Percentiles rank a stretch among this genome's conserved stretches.
These are phyloP conservation scores for Cryptococcus sp. DNA, from an alignment of 1,284 basidiomycete genomes.

Conservation along the genomic window DNA sequence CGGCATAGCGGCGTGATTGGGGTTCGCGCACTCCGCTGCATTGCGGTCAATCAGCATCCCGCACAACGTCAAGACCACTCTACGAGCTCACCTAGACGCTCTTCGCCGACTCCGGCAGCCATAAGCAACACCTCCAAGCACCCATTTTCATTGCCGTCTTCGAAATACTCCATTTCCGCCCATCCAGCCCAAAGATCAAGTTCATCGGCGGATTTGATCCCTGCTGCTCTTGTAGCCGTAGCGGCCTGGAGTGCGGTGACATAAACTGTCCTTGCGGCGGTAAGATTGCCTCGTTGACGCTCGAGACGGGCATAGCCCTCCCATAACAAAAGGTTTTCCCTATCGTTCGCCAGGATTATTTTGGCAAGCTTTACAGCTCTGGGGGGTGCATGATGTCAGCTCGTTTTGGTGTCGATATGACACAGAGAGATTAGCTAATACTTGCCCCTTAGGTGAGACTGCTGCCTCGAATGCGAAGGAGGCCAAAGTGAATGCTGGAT, in stretches of 20 bases:
- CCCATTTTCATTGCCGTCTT: slow-evolving; percentile 23
- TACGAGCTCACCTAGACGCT: slow-evolving; percentile 12
- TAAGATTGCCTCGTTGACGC: slow-evolving; percentile 65
- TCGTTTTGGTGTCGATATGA: neutral
- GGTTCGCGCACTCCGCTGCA: neutral
- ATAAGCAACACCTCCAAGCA: slow-evolving; percentile 34
- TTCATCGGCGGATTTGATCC: slow-evolving; percentile 18
- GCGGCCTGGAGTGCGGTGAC: slow-evolving; percentile 58
- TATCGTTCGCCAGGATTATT: slow-evolving; percentile 63
- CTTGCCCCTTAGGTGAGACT: slow-evolving; percentile 39
- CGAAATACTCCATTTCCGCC: slow-evolving; percentile 67
- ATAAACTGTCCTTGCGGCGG: slow-evolving; percentile 82
- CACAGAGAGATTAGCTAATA: neutral
- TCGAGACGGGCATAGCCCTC: slow-evolving; percentile 78
- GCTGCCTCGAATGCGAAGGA: slow-evolving; percentile 49
- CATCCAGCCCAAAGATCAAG: slow-evolving; percentile 77
- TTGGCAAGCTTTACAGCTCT: slow-evolving; percentile 65
- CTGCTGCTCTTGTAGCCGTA: slow-evolving; percentile 13
- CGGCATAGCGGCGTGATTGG: slow-evolving; percentile 1
- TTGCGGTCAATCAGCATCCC: neutral
- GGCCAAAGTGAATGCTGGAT: slow-evolving; percentile 49
- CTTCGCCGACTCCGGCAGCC: slow-evolving; percentile 25
- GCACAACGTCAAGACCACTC: neutral
- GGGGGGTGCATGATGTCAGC: neutral
- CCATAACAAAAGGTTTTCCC: slow-evolving; percentile 74